Base-by-base conservation (phyloP, 768 basidiomycete genomes). In the Strobilomyces dryophilus region DNA sequence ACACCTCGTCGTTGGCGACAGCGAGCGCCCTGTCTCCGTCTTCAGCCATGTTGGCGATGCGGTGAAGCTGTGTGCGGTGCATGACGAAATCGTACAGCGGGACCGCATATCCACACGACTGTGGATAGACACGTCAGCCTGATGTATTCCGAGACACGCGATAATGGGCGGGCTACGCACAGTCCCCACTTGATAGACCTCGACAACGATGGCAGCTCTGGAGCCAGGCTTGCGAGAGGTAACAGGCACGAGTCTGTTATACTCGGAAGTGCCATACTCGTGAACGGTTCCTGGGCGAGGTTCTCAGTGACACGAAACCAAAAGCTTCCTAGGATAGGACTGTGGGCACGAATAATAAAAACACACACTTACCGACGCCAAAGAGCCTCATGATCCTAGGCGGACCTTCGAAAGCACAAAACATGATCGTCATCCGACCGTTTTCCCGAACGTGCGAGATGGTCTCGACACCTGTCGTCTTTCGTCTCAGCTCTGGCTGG, bases 21-120 rank as follows among this genome's bases (percentile, higher is more conserved):
- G 53, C 53, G 1, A 52, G 36, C 6, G 53, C 60, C 37, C 70
- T 67, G 53, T 83, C 81, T 5, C 58, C 47, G 0, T 50, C 45
- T 63, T 86, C 83, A 42, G 70, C 71, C 56, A 66, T 73, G 8
- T 65, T 64, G 8, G 65, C 63, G 60, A 67, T 69, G 18, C 77
- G 72, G 29, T 73, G 68, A 26, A 83, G 78, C 17, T 73, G 76
- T 1, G 74, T 78, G 31, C 85, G 82, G 49, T 84, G 79, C 26
- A 73, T 71, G 49, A 76, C 71, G 66, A 83, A 87, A 41, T 76
- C 72, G 63, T 80, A 86, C 55, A 79, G 73, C 5, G 86, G 85
- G 24, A 88, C 80, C 5, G 76, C 76, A 55, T 72, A 87, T 18
- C 86, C 84, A 56, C 85, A 89, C 1, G 84, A 84, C 85, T 87